A percentile compares a stretch with the other conserved stretches of the same genome.
Evolutionary conservation across 176 grass and related monocot genomes (phyloP).

Genomic region (Dendrocalamus sinicus): DNA sequence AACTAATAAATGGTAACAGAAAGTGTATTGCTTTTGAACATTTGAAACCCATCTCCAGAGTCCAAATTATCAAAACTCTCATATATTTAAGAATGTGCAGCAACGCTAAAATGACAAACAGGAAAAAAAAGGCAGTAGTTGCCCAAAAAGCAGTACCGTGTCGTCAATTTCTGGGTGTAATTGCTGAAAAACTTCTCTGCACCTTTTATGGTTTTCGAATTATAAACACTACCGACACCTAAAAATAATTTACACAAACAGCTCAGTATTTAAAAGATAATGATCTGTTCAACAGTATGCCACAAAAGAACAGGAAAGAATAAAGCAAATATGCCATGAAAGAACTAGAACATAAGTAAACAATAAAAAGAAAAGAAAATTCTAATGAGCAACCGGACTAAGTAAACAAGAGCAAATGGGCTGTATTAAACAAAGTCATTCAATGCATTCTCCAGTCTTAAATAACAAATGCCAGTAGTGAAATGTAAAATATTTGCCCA

Average conservation of each 20-base stretch:
- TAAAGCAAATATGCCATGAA: not conserved
- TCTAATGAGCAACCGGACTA: not conserved
- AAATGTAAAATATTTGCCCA: constrained; percentile 5
- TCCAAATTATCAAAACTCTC: constrained; percentile 19
- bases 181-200: constrained; percentile 70
- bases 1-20: not conserved
- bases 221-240: constrained; percentile 81
- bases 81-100: not conserved
- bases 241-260: constrained; percentile 33
- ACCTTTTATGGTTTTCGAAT: constrained; percentile 80
- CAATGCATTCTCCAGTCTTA: not conserved
- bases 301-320: not conserved
- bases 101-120: constrained; percentile 4
- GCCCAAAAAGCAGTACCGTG: constrained; percentile 52
- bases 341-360: constrained; percentile 22
- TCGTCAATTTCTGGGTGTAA: constrained; percentile 56
- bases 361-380: not conserved
- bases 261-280: constrained; percentile 16
- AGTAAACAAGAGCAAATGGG: constrained; percentile 30
- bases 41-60: constrained; percentile 10
- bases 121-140: constrained; percentile 25
- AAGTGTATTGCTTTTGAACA: not conserved
- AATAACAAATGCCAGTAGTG: not conserved
- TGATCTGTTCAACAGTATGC: constrained; percentile 18
- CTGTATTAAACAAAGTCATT: constrained; percentile 25